Evolutionary conservation across 352 stramenopile genomes (phyloP).

Genomic region (Phytopythium cucurbitacearum): DNA sequence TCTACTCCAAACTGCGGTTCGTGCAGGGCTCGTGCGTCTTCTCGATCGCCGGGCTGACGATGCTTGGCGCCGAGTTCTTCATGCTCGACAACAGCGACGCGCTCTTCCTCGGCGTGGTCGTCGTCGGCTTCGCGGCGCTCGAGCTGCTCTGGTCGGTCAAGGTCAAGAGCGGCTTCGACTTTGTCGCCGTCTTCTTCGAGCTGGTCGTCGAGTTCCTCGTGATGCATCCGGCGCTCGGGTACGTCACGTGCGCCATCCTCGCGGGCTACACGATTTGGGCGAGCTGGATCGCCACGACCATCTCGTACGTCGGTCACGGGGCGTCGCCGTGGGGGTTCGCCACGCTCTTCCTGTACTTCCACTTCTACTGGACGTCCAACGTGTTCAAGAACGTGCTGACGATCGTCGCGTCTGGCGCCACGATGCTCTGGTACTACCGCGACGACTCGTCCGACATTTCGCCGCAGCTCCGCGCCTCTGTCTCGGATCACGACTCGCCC

Average conservation of each 20-base stretch:
- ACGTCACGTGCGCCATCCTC: conserved; percentile 43
- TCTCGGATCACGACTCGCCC: conserved; percentile 25
- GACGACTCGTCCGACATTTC: conserved; percentile 63
- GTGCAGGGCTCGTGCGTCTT: conserved; percentile 66
- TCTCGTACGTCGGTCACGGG: conserved; percentile 55
- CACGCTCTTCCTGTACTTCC: conserved; percentile 72
- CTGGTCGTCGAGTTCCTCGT: conserved; percentile 69
- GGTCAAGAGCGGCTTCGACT: conserved; percentile 66
- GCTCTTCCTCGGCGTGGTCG: conserved; percentile 40
- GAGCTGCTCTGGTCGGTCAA: conserved; percentile 72
- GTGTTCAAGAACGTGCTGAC: conserved; percentile 83
- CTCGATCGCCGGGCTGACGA: conserved; percentile 45
- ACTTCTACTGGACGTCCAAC: conserved; percentile 89
- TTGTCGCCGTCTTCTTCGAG: conserved; percentile 81
- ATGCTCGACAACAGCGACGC: conserved; percentile 40
- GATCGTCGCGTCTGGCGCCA: conserved; percentile 70
- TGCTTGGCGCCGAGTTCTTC: conserved; percentile 52
- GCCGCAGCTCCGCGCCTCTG: conserved; percentile 25
- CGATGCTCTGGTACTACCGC: conserved; percentile 86
- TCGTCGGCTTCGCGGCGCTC: conserved; percentile 11
- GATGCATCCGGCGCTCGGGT: conserved; percentile 48
- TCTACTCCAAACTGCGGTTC: conserved; percentile 71
- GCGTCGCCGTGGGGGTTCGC: conserved; percentile 63
- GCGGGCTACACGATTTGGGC: conserved; percentile 72
- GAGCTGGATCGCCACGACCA: conserved; percentile 75